phyloP scores from a whole-genome alignment of 768 basidiomycete species.

The Kondoa malvinella region DNA sequence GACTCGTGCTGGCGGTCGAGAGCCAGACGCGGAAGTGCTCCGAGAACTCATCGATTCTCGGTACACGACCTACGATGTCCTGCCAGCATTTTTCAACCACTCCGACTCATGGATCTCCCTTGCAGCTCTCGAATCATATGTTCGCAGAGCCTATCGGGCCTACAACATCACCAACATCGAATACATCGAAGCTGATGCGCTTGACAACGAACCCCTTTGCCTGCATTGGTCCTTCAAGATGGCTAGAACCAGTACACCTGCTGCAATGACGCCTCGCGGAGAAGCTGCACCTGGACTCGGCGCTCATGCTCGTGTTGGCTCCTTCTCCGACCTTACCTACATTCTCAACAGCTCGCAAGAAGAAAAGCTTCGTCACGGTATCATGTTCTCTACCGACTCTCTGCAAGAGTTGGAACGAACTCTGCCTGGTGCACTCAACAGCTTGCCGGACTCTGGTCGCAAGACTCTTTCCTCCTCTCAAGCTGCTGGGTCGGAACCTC shows the following conservation, averaged over 20 bases:
- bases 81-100: conserved; percentile 87
- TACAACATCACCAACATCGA: conserved; percentile 82
- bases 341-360: conserved; percentile 61
- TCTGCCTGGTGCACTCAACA: conserved; percentile 17
- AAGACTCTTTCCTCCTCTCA: conserved; percentile 42
- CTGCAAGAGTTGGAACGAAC: conserved; percentile 19
- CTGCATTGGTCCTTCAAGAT: conserved; percentile 93
- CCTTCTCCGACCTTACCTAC: conserved; percentile 89
- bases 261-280: conserved; percentile 37
- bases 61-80: conserved; percentile 91
- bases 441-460: conserved; percentile 7
- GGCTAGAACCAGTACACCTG: conserved; percentile 63
- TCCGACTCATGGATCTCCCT: conserved; percentile 65
- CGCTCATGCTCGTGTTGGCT: conserved; percentile 49
- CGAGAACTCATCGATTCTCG: conserved; percentile 88
- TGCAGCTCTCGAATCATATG: conserved; percentile 87
- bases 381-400: conserved; percentile 76
- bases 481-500: conserved; percentile 55
- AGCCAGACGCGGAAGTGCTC: conserved; percentile 68
- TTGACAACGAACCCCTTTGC: conserved; percentile 58
- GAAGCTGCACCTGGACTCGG: conserved; percentile 20
- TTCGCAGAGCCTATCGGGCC: conserved; percentile 85
- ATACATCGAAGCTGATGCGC: conserved; percentile 76
- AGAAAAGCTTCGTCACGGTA: conserved; percentile 77
- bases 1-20: conserved; percentile 45